phyloP scores from a whole-genome alignment of 2,329 filamentous ascomycete species.

The Neopestalotiopsis rosae region DNA sequence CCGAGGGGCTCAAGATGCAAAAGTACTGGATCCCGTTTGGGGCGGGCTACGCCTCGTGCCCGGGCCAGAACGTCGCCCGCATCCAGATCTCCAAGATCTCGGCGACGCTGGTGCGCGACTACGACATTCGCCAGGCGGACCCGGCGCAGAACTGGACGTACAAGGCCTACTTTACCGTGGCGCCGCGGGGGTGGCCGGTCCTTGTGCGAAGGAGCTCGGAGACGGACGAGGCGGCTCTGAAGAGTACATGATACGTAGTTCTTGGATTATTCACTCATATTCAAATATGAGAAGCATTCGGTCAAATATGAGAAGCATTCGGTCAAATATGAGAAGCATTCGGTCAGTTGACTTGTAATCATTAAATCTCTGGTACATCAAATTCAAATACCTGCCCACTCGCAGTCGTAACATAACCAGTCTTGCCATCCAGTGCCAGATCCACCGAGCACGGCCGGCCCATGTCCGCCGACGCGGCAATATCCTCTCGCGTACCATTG shows the following conservation, averaged over 20 bases:
- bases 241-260: background rate
- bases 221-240: background rate
- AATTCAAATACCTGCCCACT: background rate
- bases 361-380: background rate
- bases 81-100: conserved; percentile 28
- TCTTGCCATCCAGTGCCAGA: background rate
- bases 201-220: conserved; percentile 23
- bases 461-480: background rate
- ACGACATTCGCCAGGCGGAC: conserved; percentile 29
- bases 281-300: too few species aligned
- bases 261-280: too few species aligned
- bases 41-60: conserved; percentile 25
- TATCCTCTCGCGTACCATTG: background rate
- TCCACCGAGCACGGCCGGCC: background rate
- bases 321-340: too few species aligned
- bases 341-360: background rate
- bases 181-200: conserved; percentile 30
- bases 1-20: background rate
- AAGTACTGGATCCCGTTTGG: conserved; percentile 20
- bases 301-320: too few species aligned
- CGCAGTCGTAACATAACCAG: background rate
- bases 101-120: conserved; percentile 26
- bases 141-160: conserved; percentile 30
- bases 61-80: conserved; percentile 26
- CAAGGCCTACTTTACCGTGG: conserved; percentile 31